Base-by-base conservation (phyloP, 1,284 basidiomycete genomes). In the Cystobasidium slooffiae region DNA sequence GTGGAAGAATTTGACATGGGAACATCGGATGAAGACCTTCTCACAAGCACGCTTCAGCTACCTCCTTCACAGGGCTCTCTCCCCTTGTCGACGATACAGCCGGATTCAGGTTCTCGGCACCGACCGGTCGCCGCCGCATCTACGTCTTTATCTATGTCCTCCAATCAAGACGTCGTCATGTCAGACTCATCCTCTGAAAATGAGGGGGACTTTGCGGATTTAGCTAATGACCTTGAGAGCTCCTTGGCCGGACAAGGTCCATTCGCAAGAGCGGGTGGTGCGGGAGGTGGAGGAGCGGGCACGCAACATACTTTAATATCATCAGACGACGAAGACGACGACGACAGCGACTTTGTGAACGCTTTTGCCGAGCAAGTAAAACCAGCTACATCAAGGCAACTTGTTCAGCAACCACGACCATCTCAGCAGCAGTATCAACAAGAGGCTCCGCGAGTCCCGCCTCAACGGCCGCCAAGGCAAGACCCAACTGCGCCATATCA, bases 211-310 rank as follows among this genome's bases (percentile, higher is more conserved):
- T 73, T 73, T 49, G 70, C 65, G 20, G 70, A 65, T 51, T 63
- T 73, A 18, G 70, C 70, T 18, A 73, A 73, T 51, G 70, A 73
- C 49, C 63, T 73, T 18, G 70, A 73, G 52, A 52, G 39, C 18
- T 73, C 70, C 6, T 55, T 73, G 8, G 70, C 31, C 0, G 70
- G 52, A 37, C 66, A 66, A 55, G 64, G 64, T 53, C 64, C 64
- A 6, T 66, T 66, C 39, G 47, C 64, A 37, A 47, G 51, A 6
- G 20, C 41, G 6, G 24, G 16, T 41, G 16, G 44, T 14, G 31
- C 47, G 4, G 8, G 37, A 61, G 6, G 20, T n/a, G 46, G 24
- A 12, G 20, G 14, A 20, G 20, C 8, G 31, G 44, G 44, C 4
- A 22, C 24, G 16, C n/a, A 31, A 10, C n/a, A 63, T 14, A 46